Percentiles rank a stretch among this genome's conserved stretches.
These are phyloP conservation scores for Suillus tomentosus DNA, from an alignment of 768 basidiomycete genomes.

Conservation along the genomic window DNA sequence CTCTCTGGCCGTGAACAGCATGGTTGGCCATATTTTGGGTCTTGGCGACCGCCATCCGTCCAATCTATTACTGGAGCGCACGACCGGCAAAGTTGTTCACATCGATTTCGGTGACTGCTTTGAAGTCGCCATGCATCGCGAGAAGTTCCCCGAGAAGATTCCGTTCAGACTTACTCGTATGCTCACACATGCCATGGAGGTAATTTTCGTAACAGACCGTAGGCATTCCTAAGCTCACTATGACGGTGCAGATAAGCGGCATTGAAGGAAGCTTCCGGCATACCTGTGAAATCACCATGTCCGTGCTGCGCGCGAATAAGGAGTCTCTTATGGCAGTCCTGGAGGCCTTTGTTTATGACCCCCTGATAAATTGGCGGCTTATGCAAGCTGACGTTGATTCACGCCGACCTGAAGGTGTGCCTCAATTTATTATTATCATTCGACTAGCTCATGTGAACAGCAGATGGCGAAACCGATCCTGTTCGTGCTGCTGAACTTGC, in stretches of 20 bases:
- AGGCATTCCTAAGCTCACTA: slow-evolving; percentile 10
- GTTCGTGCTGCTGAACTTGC: slow-evolving; percentile 63
- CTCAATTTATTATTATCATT: slow-evolving; percentile 14
- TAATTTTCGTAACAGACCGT: slow-evolving; percentile 28
- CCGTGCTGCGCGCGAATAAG: slow-evolving; percentile 92
- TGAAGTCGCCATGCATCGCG: slow-evolving; percentile 95
- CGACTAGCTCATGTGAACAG: slow-evolving; percentile 4
- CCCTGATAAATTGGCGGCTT: slow-evolving; percentile 95
- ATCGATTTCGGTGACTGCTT: slow-evolving; percentile 99
- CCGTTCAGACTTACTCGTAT: slow-evolving; percentile 98
- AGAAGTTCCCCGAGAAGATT: slow-evolving; percentile 98
- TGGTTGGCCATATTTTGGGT: slow-evolving; percentile 98
- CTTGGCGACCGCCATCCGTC: slow-evolving; percentile 98
- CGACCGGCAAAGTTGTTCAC: slow-evolving; percentile 93
- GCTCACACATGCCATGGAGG: slow-evolving; percentile 99
- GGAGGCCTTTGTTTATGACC: slow-evolving; percentile 98
- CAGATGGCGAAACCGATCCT: slow-evolving; percentile 49
- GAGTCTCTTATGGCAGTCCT: slow-evolving; percentile 99
- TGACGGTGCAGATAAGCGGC: slow-evolving; percentile 77
- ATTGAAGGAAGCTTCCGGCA: slow-evolving; percentile 97
- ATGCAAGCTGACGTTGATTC: slow-evolving; percentile 82
- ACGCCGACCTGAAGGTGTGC: slow-evolving; percentile 65
- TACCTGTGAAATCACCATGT: slow-evolving; percentile 98
- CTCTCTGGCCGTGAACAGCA: slow-evolving; percentile 94
- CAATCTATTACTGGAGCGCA: slow-evolving; percentile 89